These are phyloP conservation scores for Pichia cephalocereana DNA, from an alignment of 805 yeast genomes.

Conservation along the genomic window DNA sequence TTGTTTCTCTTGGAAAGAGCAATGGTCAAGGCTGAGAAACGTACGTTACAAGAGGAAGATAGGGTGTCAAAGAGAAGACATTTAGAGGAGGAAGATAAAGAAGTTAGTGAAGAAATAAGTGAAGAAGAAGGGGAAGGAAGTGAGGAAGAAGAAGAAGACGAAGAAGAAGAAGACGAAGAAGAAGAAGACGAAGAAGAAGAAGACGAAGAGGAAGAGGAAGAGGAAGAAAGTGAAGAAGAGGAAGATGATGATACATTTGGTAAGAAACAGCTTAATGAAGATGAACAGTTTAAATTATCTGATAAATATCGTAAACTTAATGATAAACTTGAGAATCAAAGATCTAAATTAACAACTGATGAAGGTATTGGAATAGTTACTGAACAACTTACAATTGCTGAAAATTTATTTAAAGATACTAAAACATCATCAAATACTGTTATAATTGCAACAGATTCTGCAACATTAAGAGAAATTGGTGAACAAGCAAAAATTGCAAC, in stretches of 20 bases:
- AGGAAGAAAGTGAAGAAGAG: background rate
- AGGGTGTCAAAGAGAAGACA: too few relatives aligned
- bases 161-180: background rate
- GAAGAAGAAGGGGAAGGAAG: background rate
- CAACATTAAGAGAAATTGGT: slow-evolving; percentile 50
- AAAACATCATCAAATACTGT: slow-evolving; percentile 28
- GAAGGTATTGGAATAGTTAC: slow-evolving; percentile 45
- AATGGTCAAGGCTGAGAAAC: too few relatives aligned
- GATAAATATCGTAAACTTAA: slow-evolving; percentile 19
- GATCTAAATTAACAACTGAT: slow-evolving; percentile 46
- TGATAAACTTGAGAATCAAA: slow-evolving; percentile 23
- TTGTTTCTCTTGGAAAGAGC: too few relatives aligned
- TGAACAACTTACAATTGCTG: slow-evolving; percentile 35
- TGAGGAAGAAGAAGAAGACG: slow-evolving; percentile 1
- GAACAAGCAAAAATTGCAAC: slow-evolving; percentile 58
- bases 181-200: slow-evolving; percentile 1
- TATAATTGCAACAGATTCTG: slow-evolving; percentile 54
- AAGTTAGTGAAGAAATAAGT: background rate
- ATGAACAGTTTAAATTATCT: slow-evolving; percentile 16
- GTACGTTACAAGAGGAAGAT: too few relatives aligned
- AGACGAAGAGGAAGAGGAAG: slow-evolving; percentile 1
- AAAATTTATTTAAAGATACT: slow-evolving; percentile 36
- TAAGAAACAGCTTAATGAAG: slow-evolving; percentile 9
- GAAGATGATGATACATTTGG: slow-evolving; percentile 3
- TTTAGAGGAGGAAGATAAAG: background rate